phyloP scores from a whole-genome alignment of 371 early-diverging fungal species.

The Zychaea mexicana region DNA sequence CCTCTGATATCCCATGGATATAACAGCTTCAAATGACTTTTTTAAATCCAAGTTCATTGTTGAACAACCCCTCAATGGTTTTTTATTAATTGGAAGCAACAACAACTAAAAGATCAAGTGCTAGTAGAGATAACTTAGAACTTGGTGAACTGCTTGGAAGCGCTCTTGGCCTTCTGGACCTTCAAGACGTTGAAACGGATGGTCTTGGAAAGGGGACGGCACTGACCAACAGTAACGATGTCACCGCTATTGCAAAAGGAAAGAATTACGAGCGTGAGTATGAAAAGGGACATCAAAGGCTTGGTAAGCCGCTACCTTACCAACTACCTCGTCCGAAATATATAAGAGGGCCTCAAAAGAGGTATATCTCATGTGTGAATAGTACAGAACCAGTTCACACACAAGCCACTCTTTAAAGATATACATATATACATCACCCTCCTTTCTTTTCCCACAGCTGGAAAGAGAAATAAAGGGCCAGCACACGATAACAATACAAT shows the following conservation, averaged over 20 bases:
- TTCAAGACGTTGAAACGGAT: constrained; percentile 99
- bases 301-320: constrained; percentile 65
- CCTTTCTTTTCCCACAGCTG: no score
- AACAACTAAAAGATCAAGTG: no score
- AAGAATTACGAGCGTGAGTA: constrained; percentile 16
- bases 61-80: no score
- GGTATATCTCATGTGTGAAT: neutral
- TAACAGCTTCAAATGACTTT: no score
- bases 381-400: no score
- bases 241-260: constrained; percentile 72
- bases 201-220: constrained; percentile 98
- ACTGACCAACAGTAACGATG: constrained; percentile 96
- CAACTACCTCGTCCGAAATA: constrained; percentile 59
- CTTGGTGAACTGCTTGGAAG: constrained; percentile 93
- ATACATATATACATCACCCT: neutral
- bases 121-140: no score
- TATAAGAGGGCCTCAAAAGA: neutral
- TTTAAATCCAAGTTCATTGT: no score
- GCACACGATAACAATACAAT: no score
- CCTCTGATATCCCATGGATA: no score
- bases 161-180: constrained; percentile 90
- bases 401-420: no score
- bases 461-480: no score
- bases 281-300: constrained; percentile 50
- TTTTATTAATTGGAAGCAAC: no score